Evolutionary conservation across 2,329 filamentous ascomycete genomes (phyloP), one percentile per base, ranked within the genome.

Genomic region (Verruconis gallopava): DNA sequence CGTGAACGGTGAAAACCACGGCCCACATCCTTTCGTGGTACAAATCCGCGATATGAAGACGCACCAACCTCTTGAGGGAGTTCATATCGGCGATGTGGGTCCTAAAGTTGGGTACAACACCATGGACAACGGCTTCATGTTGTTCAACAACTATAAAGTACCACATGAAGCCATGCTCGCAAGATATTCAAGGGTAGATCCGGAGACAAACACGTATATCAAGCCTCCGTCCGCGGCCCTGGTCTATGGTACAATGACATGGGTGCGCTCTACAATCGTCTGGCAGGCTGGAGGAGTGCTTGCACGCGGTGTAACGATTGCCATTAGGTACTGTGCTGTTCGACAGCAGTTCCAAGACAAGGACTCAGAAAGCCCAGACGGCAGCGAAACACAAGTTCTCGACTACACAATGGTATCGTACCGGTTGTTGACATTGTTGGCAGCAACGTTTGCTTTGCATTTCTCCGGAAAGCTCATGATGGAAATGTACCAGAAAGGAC

Each of bases 321-420:
- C 81, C 3, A 81, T 77, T 2, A 72, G 81, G 42, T 86, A 86
- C 61, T 77, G 75, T 45, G 73, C 81, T 2, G 75, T 86, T 3
- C 72, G 81, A 38, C 71, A 79, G n/a, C 81, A 86, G 54, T 86
- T 86, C 65, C 77, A 83, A 56, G 81, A 86, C 50, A 72, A 75
- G 4, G 81, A 85, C 59, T 73, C 77, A 4, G 67, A 69, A 20
- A 65, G 71, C 28, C 66, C 64, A 30, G 66, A 70, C 47, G 57
- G 63, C 18, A 74, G 72, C 4, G 82, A 86, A 63, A 85, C 77
- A 55, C 78, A 80, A 51, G 82, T 86, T 1, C 65, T 86, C 20
- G 81, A 86, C 65, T 86, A 86, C 61, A 83, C 80, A 47, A 85
- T 84, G 75, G 81, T 86, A 5, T 81, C 85, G 56, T 73, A 81